Base-by-base conservation (phyloP, 176 grass and related monocot genomes). In the Avena eriantha region DNA sequence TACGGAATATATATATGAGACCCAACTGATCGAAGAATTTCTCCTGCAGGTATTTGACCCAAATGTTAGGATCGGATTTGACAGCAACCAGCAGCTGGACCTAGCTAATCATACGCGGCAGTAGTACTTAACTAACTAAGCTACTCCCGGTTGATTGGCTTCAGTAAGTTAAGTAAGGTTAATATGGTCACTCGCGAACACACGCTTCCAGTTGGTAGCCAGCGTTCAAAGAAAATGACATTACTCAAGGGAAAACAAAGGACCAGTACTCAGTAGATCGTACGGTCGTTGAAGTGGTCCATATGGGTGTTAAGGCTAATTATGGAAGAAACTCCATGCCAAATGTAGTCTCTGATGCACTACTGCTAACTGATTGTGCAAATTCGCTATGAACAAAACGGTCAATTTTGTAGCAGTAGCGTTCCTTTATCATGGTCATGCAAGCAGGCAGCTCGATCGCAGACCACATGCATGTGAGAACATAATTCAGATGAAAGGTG, bases 251-350 rank as follows among this genome's bases (percentile, higher is more conserved):
- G 7, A 35, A 81, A 17, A 48, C 47, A 10, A 10, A 46, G 45
- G 8, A 48, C 47, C 47, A 59, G 14, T 0, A 36, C 57, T 2
- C 22, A 24, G 22, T 36, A 8, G 54, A 47, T 66, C 10, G 55
- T 10, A 9, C 17, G 17, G 55, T n/a, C 77, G 47, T 85, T 82
- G 71, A 90, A 86, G 49, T 8, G 39, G 70, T 82, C 61, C 78
- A 19, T 11, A 76, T 50, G 7, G 9, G 19, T 72, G 34, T 5
- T 60, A 76, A 35, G 22, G 77, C 56, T 18, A 80, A 45, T 10
- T 18, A 33, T 33, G 24, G 13, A 31, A 14, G 24, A 26, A 64
- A 61, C 36, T 39, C 36, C 36, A 24, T 61, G n/a, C 64, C 33
- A 69, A 46, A 39, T 39, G 36, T 39, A 39, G 36, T 39, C 36